Base-by-base conservation (phyloP, 2,329 filamentous ascomycete species). In the Fusarium anguioides region DNA sequence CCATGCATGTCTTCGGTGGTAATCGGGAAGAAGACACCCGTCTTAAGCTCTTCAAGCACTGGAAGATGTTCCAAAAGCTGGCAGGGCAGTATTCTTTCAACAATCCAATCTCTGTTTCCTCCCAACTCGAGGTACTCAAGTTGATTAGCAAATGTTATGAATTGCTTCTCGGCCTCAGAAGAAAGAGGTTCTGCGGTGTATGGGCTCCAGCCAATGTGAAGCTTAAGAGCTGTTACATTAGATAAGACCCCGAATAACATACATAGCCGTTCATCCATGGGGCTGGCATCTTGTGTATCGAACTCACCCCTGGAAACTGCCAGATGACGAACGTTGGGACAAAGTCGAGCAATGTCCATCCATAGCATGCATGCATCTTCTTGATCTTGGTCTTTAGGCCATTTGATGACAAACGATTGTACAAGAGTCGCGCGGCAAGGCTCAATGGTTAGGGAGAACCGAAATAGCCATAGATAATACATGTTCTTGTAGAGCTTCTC, bases 181-280 rank as follows among this genome's bases (percentile, higher is more conserved):
- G 37, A 17, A 23, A 23, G 21, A 12, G 15, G 6, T 9, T 6
- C 6, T 6, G 12, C n/a, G 11, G 17, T 33, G 29, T 4, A 15
- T 8, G 2, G 4, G 15, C 17, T 10, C 4, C 26, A 27, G 26
- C 26, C 6, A 27, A 27, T 4, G 12, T 14, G 4, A 11, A 31
- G 27, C 3, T 33, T 17, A 6, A 33, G 15, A 8, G 14, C 23
- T 42, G n/a, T 68, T 10, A 60, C 35, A 2, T 21, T 11, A 6
- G 68, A 52, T 20, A 64, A 58, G 8, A 58, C 52, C 17, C 27
- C 33, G 6, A 70, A 24, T 4, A 70, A 11, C 7, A n/a, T 23
- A 2, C 3, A 15, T 6, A 15, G 20, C 8, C 29, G n/a, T 8
- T 17, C 4, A 8, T 6, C 6, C 4, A 20, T 26, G 18, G 27